Percentiles rank a stretch among this genome's conserved stretches.
These are phyloP conservation scores for Globomyces pollinis-pini DNA, from an alignment of 192 early-diverging fungal species.

Conservation along the genomic window DNA sequence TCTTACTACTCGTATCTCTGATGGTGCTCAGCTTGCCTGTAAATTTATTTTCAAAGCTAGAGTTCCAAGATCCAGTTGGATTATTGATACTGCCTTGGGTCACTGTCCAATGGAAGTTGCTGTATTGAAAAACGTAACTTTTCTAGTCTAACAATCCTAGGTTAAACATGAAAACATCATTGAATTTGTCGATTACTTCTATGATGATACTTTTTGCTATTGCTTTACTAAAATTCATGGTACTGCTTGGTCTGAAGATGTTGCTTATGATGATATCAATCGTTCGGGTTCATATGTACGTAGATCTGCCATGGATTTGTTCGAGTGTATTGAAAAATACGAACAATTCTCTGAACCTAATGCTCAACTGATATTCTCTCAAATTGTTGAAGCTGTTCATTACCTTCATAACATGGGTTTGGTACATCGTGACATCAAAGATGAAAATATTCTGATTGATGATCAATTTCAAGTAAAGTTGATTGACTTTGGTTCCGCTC, in stretches of 20 bases:
- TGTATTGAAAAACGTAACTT: constrained; percentile 33
- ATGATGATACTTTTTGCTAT: constrained; percentile 39
- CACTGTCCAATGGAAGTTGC: constrained; percentile 39
- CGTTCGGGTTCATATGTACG: background rate
- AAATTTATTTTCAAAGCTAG: constrained; percentile 45
- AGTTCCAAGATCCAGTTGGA: constrained; percentile 24
- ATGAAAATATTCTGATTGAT: constrained; percentile 55
- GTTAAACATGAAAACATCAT: constrained; percentile 32
- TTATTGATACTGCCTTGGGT: constrained; percentile 24
- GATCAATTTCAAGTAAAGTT: constrained; percentile 36
- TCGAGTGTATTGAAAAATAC: constrained; percentile 49
- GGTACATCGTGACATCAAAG: constrained; percentile 52
- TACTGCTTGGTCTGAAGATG: constrained; percentile 19
- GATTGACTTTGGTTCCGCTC: constrained; percentile 50
- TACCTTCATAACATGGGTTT: constrained; percentile 37
- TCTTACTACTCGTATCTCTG: constrained; percentile 33
- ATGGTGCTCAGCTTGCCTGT: constrained; percentile 29
- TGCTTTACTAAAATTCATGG: constrained; percentile 46
- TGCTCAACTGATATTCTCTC: constrained; percentile 29
- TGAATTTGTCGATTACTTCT: constrained; percentile 34
- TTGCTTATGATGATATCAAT: background rate
- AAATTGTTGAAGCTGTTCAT: constrained; percentile 28
- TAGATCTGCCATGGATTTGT: constrained; percentile 34
- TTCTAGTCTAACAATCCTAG: constrained; percentile 10
- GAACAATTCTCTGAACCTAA: constrained; percentile 24